Conservation (phyloP, 495 filamentous ascomycete species). For the Lasiosphaeris hirsuta region DNA sequence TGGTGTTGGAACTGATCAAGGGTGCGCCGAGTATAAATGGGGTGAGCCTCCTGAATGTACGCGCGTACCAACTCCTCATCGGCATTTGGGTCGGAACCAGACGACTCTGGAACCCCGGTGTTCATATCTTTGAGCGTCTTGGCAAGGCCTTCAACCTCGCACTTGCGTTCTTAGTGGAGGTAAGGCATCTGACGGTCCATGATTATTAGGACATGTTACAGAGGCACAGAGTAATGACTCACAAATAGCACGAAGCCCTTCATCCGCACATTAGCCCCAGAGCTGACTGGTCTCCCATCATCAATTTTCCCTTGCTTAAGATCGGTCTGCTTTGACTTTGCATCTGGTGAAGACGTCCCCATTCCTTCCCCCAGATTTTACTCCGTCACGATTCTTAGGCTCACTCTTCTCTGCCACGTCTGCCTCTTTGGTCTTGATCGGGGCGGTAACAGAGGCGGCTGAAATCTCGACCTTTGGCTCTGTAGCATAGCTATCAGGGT, state of each 20-base stretch:
- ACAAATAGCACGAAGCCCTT: not conserved
- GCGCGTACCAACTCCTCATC: not conserved
- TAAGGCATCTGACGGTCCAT: not conserved
- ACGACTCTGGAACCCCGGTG: not conserved
- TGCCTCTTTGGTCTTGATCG: too few species aligned
- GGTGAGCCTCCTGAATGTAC: not conserved
- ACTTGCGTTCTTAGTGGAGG: not conserved
- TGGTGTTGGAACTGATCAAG: not conserved
- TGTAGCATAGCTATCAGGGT: too few species aligned
- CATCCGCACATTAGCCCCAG: too few species aligned
- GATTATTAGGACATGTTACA: not conserved
- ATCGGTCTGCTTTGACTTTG: not conserved
- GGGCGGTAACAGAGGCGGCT: too few species aligned
- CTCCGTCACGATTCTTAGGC: too few species aligned
- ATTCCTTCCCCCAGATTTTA: too few species aligned
- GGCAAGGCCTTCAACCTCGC: not conserved
- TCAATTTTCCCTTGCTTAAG: not conserved
- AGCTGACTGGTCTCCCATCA: too few species aligned
- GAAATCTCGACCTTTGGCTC: too few species aligned
- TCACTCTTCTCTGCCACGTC: too few species aligned
- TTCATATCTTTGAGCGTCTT: not conserved
- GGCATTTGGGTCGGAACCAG: not conserved
- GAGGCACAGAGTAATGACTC: not conserved
- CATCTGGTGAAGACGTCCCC: too few species aligned
- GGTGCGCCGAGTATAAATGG: not conserved